A percentile compares a stretch with the other conserved stretches of the same genome.
Conservation (phyloP, 1,139 yeast genomes). For the Lodderomyces parapsilosis region DNA sequence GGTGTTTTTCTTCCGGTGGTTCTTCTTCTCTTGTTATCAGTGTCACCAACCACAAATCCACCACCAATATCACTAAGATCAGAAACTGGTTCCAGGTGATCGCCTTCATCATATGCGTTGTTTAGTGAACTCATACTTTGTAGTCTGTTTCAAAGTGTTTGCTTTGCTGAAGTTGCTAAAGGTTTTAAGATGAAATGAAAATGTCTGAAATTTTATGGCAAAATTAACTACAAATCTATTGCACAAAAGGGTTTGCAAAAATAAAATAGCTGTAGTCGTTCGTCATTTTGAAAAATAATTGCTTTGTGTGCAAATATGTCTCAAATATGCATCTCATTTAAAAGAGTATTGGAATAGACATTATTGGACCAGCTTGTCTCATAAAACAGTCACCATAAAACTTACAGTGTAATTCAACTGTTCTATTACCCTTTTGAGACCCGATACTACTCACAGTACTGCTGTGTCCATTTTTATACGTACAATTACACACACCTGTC, state of each 20-base stretch:
- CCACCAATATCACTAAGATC: slow-evolving; percentile 28
- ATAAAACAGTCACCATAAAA: too few relatives aligned
- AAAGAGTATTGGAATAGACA: neutral
- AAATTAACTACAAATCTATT: neutral
- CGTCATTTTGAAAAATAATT: too few relatives aligned
- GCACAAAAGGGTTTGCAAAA: neutral
- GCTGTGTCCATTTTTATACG: neutral
- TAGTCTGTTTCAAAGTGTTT: neutral
- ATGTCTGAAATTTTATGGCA: slow-evolving; percentile 2
- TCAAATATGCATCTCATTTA: neutral
- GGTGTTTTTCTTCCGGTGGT: slow-evolving; percentile 16
- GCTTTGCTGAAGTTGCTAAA: neutral
- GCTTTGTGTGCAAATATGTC: too few relatives aligned
- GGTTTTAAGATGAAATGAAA: neutral
- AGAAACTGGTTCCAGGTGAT: slow-evolving; percentile 10
- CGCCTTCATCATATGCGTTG: neutral
- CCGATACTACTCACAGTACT: neutral
- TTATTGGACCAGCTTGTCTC: too few relatives aligned
- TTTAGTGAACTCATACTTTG: neutral
- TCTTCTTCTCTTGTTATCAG: slow-evolving; percentile 17
- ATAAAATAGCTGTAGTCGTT: too few relatives aligned
- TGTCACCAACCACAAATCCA: slow-evolving; percentile 45
- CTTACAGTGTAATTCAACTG: neutral
- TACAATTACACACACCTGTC: slow-evolving; percentile 1
- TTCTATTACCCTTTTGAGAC: neutral